phyloP scores from a whole-genome alignment of 371 early-diverging fungal species.

The Mucor racemosus region DNA sequence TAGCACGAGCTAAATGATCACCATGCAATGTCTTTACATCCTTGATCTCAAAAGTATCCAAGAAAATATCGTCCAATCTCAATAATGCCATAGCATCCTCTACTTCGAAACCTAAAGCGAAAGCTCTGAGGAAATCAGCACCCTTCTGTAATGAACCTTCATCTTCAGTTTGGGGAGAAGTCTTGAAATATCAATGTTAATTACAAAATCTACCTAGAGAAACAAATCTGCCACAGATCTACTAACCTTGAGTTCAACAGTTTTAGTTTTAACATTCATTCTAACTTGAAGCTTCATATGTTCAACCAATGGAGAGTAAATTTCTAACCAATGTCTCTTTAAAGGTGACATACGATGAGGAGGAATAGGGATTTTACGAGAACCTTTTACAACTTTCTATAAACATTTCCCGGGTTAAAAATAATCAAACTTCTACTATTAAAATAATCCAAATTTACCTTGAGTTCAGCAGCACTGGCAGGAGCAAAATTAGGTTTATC shows the following conservation, averaged over 20 bases:
- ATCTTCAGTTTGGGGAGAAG: slow-evolving; percentile 83
- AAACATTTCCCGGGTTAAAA: slow-evolving; percentile 6
- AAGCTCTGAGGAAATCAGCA: slow-evolving; percentile 95
- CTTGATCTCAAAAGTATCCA: slow-evolving; percentile 98
- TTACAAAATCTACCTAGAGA: neutral
- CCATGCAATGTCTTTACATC: slow-evolving; percentile 97
- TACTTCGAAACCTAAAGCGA: slow-evolving; percentile 90
- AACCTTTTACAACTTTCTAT: slow-evolving; percentile 55
- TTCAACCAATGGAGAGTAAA: slow-evolving; percentile 99
- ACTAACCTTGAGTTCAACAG: slow-evolving; percentile 88
- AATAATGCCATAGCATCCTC: slow-evolving; percentile 95
- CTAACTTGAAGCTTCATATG: slow-evolving; percentile 96
- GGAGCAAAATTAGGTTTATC: slow-evolving; percentile 51
- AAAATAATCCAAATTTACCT: slow-evolving; percentile 21
- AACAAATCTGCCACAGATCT: neutral
- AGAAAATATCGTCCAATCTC: slow-evolving; percentile 93
- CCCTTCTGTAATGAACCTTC: slow-evolving; percentile 91
- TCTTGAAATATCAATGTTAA: slow-evolving; percentile 43
- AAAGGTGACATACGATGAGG: slow-evolving; percentile 91
- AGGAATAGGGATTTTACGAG: slow-evolving; percentile 90
- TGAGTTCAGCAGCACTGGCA: slow-evolving; percentile 37
- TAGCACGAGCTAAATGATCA: slow-evolving; percentile 96
- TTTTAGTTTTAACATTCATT: slow-evolving; percentile 89
- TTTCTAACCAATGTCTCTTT: slow-evolving; percentile 96
- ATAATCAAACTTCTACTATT: neutral